Percentiles rank a stretch among this genome's conserved stretches.
Conservation (phyloP, 129 eudicot genomes). For the Erigeron canadensis region DNA sequence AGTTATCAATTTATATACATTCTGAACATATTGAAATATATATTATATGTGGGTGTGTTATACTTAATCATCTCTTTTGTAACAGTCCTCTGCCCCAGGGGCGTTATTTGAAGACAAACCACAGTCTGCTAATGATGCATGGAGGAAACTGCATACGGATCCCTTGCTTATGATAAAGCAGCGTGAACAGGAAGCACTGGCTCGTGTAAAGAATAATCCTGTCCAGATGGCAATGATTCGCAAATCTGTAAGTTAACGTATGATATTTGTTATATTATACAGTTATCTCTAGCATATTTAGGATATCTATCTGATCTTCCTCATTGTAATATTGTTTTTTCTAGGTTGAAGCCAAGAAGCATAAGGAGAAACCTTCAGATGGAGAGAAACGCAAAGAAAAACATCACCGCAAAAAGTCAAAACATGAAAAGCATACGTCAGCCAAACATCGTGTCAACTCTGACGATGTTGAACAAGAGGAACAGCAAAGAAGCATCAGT, state of each 20-base stretch:
- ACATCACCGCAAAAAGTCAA: slow-evolving; percentile 50
- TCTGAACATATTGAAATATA: neutral
- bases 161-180: slow-evolving; percentile 88
- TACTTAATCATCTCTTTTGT: slow-evolving; percentile 25
- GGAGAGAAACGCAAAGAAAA: slow-evolving; percentile 41
- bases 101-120: slow-evolving; percentile 94
- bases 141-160: slow-evolving; percentile 96
- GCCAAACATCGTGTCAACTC: slow-evolving; percentile 45
- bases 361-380: slow-evolving; percentile 44
- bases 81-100: slow-evolving; percentile 62
- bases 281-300: neutral
- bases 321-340: slow-evolving; percentile 16
- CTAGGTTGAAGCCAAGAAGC: slow-evolving; percentile 74
- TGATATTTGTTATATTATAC: neutral
- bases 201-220: slow-evolving; percentile 87
- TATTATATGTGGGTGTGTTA: neutral
- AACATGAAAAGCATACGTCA: slow-evolving; percentile 51
- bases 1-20: neutral
- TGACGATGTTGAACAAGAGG: slow-evolving; percentile 31
- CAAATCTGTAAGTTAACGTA: slow-evolving; percentile 57
- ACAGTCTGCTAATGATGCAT: slow-evolving; percentile 92
- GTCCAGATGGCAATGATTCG: slow-evolving; percentile 96
- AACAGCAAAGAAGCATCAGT: slow-evolving; percentile 28
- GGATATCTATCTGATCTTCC: neutral
- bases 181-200: slow-evolving; percentile 91